Conservation (phyloP, 2,329 filamentous ascomycete genomes). For the Lizonia empirigonia region DNA sequence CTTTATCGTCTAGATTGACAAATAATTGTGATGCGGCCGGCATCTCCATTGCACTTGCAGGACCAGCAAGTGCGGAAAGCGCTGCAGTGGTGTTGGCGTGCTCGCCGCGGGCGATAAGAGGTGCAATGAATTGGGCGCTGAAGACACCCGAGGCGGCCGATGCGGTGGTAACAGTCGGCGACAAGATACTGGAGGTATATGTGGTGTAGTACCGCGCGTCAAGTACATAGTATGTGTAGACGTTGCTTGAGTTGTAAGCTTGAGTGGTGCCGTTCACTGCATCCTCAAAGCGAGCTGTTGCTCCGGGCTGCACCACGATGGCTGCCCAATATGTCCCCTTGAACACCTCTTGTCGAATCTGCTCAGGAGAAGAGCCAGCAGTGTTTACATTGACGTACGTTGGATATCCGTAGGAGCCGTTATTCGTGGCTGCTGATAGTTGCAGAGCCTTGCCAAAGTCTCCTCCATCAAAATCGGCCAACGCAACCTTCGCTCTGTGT, state of each 20-base stretch:
- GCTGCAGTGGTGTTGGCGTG: conserved; percentile 12
- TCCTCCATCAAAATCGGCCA: conserved; percentile 22
- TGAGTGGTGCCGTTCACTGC: conserved; percentile 16
- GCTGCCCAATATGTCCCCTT: conserved; percentile 23
- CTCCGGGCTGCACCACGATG: conserved; percentile 13
- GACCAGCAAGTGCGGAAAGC: conserved; percentile 7
- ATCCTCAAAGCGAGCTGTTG: conserved; percentile 17
- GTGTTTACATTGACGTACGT: conserved; percentile 17
- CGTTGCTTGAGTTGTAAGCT: conserved; percentile 9
- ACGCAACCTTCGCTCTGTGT: conserved; percentile 15
- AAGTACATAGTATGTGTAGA: conserved; percentile 20
- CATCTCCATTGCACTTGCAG: conserved; percentile 9
- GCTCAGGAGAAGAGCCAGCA: conserved; percentile 11
- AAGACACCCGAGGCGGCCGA: conserved; percentile 14
- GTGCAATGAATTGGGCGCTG: conserved; percentile 12
- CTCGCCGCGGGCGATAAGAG: conserved; percentile 4
- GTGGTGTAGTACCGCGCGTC: conserved; percentile 17
- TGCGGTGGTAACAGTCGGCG: conserved; percentile 13
- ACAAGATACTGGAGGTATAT: conserved; percentile 14
- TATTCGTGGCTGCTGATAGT: conserved; percentile 15
- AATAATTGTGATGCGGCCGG: conserved; percentile 8
- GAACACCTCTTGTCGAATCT: conserved; percentile 18
- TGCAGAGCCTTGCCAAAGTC: conserved; percentile 17
- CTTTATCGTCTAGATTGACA: conserved; percentile 11
- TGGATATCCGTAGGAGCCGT: conserved; percentile 17